These are phyloP conservation scores for Termitomyces sp. DNA, from an alignment of 768 basidiomycete genomes.

Conservation along the genomic window DNA sequence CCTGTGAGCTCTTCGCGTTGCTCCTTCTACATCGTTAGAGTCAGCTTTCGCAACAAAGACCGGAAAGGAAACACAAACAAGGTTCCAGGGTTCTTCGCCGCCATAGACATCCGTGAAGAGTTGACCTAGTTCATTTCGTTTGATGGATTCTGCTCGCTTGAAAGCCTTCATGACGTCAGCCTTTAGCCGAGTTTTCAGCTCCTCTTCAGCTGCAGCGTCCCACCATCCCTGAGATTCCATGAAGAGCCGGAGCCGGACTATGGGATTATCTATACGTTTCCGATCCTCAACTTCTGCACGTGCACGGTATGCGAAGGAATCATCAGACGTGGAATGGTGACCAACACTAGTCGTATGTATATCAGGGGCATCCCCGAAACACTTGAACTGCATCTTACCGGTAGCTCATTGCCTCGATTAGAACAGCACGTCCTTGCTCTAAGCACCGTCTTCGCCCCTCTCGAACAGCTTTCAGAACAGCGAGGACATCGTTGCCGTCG, in stretches of 20 bases:
- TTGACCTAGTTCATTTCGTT: conserved; percentile 69
- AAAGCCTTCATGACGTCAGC: conserved; percentile 77
- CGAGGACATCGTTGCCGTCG: conserved; percentile 91
- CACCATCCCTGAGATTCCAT: conserved; percentile 87
- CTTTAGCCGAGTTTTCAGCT: conserved; percentile 65
- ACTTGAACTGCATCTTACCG: conserved; percentile 42
- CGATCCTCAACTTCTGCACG: conserved; percentile 89
- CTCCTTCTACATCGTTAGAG: conserved; percentile 55
- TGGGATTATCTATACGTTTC: conserved; percentile 89
- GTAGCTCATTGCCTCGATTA: conserved; percentile 91
- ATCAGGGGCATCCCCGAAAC: neutral
- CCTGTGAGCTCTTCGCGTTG: conserved; percentile 76
- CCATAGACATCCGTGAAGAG: conserved; percentile 88
- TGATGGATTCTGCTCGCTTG: conserved; percentile 69
- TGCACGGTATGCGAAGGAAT: conserved; percentile 91
- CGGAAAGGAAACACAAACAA: conserved; percentile 49
- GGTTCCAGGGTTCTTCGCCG: conserved; percentile 80
- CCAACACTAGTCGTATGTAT: conserved; percentile 55
- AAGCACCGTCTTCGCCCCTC: conserved; percentile 73
- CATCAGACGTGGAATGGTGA: conserved; percentile 95
- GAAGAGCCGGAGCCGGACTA: conserved; percentile 80
- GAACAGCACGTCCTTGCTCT: conserved; percentile 76
- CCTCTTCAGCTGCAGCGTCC: conserved; percentile 71
- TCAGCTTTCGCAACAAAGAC: conserved; percentile 2
- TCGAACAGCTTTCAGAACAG: conserved; percentile 71